A percentile compares a stretch with the other conserved stretches of the same genome.
Evolutionary conservation across 768 basidiomycete genomes (phyloP).

Genomic region (Cyathus striatus): DNA sequence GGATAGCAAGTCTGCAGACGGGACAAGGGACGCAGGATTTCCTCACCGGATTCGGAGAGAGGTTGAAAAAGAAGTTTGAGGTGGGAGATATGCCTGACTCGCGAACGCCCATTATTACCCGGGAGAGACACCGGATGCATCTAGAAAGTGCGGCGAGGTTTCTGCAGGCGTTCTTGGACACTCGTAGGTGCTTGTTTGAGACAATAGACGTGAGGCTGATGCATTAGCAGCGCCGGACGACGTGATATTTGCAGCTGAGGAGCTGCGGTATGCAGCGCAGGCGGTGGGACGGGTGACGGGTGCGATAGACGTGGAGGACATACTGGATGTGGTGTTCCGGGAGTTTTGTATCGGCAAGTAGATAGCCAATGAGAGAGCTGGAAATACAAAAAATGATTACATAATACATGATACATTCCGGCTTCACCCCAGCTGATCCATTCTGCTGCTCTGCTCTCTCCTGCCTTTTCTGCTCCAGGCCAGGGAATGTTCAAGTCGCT

Average conservation of each 20-base stretch:
- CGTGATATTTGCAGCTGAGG: slow-evolving; percentile 80
- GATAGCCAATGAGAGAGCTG: too few relatives aligned
- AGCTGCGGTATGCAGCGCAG: slow-evolving; percentile 79
- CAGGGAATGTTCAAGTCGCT: too few relatives aligned
- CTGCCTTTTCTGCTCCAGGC: too few relatives aligned
- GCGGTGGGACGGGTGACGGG: slow-evolving; percentile 86
- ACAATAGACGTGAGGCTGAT: too few relatives aligned
- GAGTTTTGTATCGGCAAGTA: slow-evolving; percentile 91
- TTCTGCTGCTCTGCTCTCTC: too few relatives aligned
- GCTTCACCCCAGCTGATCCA: too few relatives aligned
- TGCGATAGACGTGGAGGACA: slow-evolving; percentile 74
- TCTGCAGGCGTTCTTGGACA: slow-evolving; percentile 55
- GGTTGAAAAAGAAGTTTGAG: slow-evolving; percentile 46
- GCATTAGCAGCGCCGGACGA: slow-evolving; percentile 67
- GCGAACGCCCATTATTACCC: slow-evolving; percentile 65
- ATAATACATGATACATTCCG: too few relatives aligned
- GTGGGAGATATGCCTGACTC: slow-evolving; percentile 16
- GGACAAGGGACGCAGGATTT: slow-evolving; percentile 56
- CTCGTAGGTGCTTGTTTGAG: slow-evolving; percentile 9
- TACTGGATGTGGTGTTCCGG: too few relatives aligned
- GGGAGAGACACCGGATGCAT: slow-evolving; percentile 74
- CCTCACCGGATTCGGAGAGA: slow-evolving; percentile 47
- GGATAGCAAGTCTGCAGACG: slow-evolving; percentile 61
- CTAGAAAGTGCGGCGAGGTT: slow-evolving; percentile 61
- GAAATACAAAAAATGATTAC: too few relatives aligned